Percentiles rank a stretch among this genome's conserved stretches.
Evolutionary conservation across 2,329 filamentous ascomycete genomes (phyloP).

Genomic region (Fusarium equiseti): DNA sequence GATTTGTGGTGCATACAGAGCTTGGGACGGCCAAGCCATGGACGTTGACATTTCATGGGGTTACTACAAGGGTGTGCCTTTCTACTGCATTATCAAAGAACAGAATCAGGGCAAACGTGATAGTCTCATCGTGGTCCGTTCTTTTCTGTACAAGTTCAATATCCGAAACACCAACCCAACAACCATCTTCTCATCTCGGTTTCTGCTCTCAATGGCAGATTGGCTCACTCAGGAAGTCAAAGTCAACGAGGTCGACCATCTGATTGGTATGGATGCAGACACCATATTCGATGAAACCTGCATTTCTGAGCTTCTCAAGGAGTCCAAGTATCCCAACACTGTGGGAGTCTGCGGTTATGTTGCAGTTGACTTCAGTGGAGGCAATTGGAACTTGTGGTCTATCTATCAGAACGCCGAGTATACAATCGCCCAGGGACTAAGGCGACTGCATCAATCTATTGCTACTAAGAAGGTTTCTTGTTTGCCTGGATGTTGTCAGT

Average conservation of each 20-base stretch:
- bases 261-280: constrained; percentile 58
- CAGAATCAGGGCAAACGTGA: constrained; percentile 59
- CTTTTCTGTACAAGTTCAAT: constrained; percentile 59
- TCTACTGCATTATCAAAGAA: constrained; percentile 57
- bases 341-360: constrained; percentile 59
- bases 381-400: constrained; percentile 45
- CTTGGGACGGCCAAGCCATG: constrained; percentile 55
- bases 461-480: constrained; percentile 46
- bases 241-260: constrained; percentile 51
- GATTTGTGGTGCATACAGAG: constrained; percentile 53
- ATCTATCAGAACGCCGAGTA: constrained; percentile 47
- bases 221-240: constrained; percentile 49
- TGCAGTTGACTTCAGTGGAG: constrained; percentile 43
- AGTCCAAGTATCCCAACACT: constrained; percentile 52
- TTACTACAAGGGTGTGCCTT: constrained; percentile 56
- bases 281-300: constrained; percentile 55
- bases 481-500: constrained; percentile 42
- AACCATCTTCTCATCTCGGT: constrained; percentile 53
- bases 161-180: constrained; percentile 51
- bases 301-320: constrained; percentile 53
- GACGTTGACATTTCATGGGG: constrained; percentile 54
- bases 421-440: constrained; percentile 44
- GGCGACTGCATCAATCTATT: constrained; percentile 44
- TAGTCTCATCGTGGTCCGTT: constrained; percentile 56
- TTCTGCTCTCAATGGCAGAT: constrained; percentile 51